phyloP scores from a whole-genome alignment of 352 stramenopile genomes.

The Globisporangium solare region DNA sequence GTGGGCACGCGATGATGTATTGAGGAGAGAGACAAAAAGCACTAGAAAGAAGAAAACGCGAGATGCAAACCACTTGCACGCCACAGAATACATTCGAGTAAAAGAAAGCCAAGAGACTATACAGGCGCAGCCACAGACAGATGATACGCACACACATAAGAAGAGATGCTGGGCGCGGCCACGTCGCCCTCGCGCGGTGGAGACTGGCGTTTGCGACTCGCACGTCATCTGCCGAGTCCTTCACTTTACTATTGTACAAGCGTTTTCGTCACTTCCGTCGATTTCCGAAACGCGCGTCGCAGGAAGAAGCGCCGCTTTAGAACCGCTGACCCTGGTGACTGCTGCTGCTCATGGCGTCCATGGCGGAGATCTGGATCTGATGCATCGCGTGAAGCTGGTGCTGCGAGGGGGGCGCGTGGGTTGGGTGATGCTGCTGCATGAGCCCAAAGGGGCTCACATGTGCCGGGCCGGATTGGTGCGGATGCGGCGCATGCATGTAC shows the following conservation, averaged over 20 bases:
- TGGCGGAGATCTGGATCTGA: constrained; percentile 28
- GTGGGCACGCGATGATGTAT: no score
- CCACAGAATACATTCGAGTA: no score
- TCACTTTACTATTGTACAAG: no score
- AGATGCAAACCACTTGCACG: not conserved
- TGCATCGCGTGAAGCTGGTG: constrained; percentile 12
- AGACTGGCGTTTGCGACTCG: no score
- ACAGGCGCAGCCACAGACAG: no score
- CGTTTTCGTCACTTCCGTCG: not conserved
- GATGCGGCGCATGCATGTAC: constrained; percentile 6
- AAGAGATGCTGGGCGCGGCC: no score
- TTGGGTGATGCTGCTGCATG: constrained; percentile 3
- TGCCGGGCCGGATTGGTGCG: constrained; percentile 3
- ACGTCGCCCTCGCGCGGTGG: no score
- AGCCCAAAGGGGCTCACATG: constrained; percentile 5
- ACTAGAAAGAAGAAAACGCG: not conserved
- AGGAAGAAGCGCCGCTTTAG: constrained; percentile 6
- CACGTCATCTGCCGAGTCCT: no score
- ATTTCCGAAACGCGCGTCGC: not conserved
- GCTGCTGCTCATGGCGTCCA: constrained; percentile 22
- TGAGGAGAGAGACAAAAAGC: no score
- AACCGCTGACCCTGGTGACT: constrained; percentile 25
- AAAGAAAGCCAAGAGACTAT: no score
- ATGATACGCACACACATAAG: no score
- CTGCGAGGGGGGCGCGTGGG: not conserved